These are phyloP conservation scores for Grammothele lineata DNA, from an alignment of 768 basidiomycete species.

Conservation along the genomic window DNA sequence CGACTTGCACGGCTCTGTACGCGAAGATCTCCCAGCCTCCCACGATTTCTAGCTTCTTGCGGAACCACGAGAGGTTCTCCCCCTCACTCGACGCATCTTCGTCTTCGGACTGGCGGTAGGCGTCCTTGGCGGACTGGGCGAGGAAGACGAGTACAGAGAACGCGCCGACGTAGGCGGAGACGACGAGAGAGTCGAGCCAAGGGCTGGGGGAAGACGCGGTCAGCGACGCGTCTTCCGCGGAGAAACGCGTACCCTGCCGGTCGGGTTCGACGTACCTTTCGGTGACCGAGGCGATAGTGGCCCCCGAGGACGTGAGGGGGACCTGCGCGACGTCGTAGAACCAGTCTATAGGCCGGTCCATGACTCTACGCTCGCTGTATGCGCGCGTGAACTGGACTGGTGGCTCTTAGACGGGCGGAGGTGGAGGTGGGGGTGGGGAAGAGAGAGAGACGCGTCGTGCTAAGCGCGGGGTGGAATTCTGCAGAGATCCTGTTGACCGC, in stretches of 20 bases:
- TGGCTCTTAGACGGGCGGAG: neutral
- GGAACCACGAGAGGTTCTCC: neutral
- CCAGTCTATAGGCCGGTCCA: neutral
- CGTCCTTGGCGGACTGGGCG: conserved; percentile 20
- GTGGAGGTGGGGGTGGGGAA: neutral
- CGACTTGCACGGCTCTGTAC: conserved; percentile 28
- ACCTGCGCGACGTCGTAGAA: neutral
- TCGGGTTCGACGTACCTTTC: neutral
- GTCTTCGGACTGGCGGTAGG: conserved; percentile 14
- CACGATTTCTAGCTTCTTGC: conserved; percentile 1
- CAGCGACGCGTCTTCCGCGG: too few species aligned
- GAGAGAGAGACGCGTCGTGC: too few species aligned
- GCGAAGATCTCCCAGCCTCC: conserved; percentile 32
- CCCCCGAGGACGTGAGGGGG: neutral
- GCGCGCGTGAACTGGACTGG: too few species aligned
- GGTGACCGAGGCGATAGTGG: neutral
- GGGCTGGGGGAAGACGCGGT: too few species aligned
- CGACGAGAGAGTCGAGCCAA: conserved; percentile 1
- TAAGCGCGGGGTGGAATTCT: too few species aligned
- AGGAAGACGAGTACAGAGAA: neutral
- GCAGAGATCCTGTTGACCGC: too few species aligned
- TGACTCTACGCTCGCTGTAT: neutral
- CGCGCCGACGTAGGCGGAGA: neutral
- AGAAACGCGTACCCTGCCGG: too few species aligned
- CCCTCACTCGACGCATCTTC: neutral